Base-by-base conservation (phyloP, 2,329 filamentous ascomycete species). In the Aspergillus fumigatus region DNA sequence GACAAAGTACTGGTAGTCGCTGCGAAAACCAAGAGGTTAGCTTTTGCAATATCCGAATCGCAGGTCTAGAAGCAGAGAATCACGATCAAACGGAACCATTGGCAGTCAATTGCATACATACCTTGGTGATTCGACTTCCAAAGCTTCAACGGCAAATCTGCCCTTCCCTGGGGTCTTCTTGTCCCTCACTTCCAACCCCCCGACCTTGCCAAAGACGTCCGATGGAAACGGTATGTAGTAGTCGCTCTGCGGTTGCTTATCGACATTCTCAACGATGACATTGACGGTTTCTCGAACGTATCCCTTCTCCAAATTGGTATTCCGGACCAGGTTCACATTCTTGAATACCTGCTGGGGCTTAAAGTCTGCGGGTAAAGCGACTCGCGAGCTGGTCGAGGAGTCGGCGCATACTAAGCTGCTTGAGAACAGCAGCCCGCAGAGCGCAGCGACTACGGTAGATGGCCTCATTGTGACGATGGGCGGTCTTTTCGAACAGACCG, bases 201-300 rank as follows among this genome's bases (percentile, higher is more conserved):
- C 94, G 60, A 97, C 79, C 62, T 84, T 87, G 62, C 85, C 83
- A 67, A 96, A 84, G 74, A 90, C 81, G 61, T 87, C 83, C 57
- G 87, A 80, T 56, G 90, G 88, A 71, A 99, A 96, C 3, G 92
- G 90, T 53, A 99, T 69, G 75, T 88, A 97, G 82, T 99, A 99
- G 75, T 96, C 88, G 72, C 86, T 84, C 72, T 97, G 92, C 19
- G 92, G 83, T 63, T 87, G 79, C 59, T 83, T 82, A 69, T 88
- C 90, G 64, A 89, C 81, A 74, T 99, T 99, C 79, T 97, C 89
- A 61, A 99, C 85, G 52, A 96, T 82, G n/a, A 96, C 88, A 77
- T 97, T 97, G 81, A 97, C 85, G 14, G 87, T 88, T 76, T 97
- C 93, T 71, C 92, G 88, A 54, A 87, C 86, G 69, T 94, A 97